Base-by-base conservation (phyloP, 352 stramenopile species). In the Phytophthora fragariae region DNA sequence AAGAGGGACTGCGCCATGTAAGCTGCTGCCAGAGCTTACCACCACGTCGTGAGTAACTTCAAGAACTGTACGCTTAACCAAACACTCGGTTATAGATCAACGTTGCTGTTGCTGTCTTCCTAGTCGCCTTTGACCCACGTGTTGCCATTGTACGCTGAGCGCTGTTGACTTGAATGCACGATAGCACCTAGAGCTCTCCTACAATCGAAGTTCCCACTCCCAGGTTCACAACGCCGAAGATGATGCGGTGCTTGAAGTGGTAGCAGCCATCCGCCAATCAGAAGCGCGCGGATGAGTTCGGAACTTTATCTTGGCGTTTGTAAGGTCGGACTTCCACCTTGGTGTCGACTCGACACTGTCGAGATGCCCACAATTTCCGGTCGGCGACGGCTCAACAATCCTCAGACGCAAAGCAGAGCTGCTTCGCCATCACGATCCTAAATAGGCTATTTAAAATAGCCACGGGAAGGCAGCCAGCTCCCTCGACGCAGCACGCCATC, bases 1-100 rank as follows among this genome's bases (percentile, higher is more conserved):
- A 66, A 73, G 19, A 47, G 47, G 11, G 57, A 77, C 58, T 73
- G 70, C 46, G 70, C 54, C 27, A 76, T 76, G 57, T 76, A 58
- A 70, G 27, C 31, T 57, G 50, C 21, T 57, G 5, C 39, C 33
- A 57, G 17, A 12, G 49, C 49, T 55, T 27, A 55, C 49, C n/a
- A 27, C 21, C 0, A 8, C 14, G 10, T 35, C 41, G 44, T 64
- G 47, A 59, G 58, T 62, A 68, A 62, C 66, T 62, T 64, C 59
- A 69, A 63, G 39, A 68, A 59, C 64, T 65, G 11, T 14, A 41
- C 35, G 35, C 35, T 68, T 63, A 69, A 63, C 50, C 44, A 57
- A 64, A 27, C 19, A 19, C 46, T 44, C 17, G 55, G 55, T 59
- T 54, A 59, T 66, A 71, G 56, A 71, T 31, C 56, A 41, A 19